Evolutionary conservation across 208 protist species (phyloP).

Genomic region (Trypanosomatidae sp.): DNA sequence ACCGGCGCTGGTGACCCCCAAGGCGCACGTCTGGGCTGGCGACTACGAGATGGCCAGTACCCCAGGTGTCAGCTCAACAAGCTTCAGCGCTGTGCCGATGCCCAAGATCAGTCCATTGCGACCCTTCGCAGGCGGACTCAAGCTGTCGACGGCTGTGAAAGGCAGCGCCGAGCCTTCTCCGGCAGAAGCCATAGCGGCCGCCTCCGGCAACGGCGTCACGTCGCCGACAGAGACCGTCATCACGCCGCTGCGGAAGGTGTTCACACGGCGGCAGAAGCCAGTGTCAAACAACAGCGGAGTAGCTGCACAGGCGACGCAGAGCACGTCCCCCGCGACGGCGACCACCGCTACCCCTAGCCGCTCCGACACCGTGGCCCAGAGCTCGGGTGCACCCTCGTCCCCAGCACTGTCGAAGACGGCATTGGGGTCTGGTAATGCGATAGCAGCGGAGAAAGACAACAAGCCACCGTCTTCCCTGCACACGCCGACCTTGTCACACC

Average conservation of each 20-base stretch:
- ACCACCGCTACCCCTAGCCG: not conserved
- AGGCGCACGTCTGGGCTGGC: conserved; percentile 17
- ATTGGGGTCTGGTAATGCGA: not conserved
- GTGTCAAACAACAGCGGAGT: conserved; percentile 3
- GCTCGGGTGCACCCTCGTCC: not conserved
- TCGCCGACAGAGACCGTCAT: conserved; percentile 18
- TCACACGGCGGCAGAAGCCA: conserved; percentile 1
- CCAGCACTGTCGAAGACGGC: not conserved
- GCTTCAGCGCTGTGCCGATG: conserved; percentile 15
- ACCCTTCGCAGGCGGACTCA: not conserved
- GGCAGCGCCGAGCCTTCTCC: not conserved
- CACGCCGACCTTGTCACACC: conserved; percentile 7
- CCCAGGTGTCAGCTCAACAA: not conserved
- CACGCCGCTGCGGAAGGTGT: conserved; percentile 14
- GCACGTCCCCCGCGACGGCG: not conserved
- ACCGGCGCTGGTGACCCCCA: conserved; percentile 3
- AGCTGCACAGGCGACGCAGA: conserved; percentile 4
- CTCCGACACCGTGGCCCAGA: not conserved
- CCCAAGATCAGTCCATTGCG: conserved; percentile 12
- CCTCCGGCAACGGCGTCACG: conserved; percentile 1
- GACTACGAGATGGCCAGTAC: conserved; percentile 23
- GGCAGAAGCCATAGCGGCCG: not conserved
- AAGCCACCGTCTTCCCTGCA: conserved; percentile 7
- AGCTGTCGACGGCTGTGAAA: not conserved
- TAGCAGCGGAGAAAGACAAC: not conserved